A percentile compares a stretch with the other conserved stretches of the same genome.
Conservation (phyloP, 768 basidiomycete species). For the Inosperma sp. region DNA sequence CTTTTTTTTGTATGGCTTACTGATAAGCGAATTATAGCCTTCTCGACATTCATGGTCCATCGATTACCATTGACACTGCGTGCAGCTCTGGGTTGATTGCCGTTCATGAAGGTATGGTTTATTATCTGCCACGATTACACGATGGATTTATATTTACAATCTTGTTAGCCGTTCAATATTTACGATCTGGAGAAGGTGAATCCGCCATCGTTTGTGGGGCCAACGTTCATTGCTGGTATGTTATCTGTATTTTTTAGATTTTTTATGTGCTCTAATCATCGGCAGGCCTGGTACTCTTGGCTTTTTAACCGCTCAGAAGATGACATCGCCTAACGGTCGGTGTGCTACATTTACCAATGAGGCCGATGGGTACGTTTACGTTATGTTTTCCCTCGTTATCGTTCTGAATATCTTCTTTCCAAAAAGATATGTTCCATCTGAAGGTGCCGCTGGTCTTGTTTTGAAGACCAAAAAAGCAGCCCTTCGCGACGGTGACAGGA, state of each 20-base stretch:
- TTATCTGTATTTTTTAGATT: no score
- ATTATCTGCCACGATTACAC: no score
- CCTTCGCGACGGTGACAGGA: constrained; percentile 31
- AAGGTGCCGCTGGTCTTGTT: constrained; percentile 33
- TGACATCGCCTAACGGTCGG: constrained; percentile 10
- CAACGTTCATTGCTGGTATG: constrained; percentile 31
- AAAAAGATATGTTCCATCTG: constrained; percentile 32
- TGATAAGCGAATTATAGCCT: constrained; percentile 16
- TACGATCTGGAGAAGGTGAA: constrained; percentile 31
- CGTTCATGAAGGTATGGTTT: constrained; percentile 28
- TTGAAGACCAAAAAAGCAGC: constrained; percentile 34
- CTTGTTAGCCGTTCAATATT: constrained; percentile 27
- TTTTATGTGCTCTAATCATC: no score
- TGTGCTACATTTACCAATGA: constrained; percentile 10
- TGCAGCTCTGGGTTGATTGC: constrained; percentile 34
- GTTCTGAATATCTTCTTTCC: not conserved
- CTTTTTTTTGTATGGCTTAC: not conserved
- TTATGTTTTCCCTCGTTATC: not conserved
- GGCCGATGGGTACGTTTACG: constrained; percentile 5
- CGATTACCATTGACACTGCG: constrained; percentile 32
- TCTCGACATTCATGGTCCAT: constrained; percentile 34
- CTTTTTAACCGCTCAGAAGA: constrained; percentile 10
- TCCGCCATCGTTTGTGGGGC: constrained; percentile 32
- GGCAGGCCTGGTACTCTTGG: constrained; percentile 32
- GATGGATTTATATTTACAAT: not conserved